Evolutionary conservation across 495 filamentous ascomycete genomes (phyloP).

Genomic region (Tuber borchii): DNA sequence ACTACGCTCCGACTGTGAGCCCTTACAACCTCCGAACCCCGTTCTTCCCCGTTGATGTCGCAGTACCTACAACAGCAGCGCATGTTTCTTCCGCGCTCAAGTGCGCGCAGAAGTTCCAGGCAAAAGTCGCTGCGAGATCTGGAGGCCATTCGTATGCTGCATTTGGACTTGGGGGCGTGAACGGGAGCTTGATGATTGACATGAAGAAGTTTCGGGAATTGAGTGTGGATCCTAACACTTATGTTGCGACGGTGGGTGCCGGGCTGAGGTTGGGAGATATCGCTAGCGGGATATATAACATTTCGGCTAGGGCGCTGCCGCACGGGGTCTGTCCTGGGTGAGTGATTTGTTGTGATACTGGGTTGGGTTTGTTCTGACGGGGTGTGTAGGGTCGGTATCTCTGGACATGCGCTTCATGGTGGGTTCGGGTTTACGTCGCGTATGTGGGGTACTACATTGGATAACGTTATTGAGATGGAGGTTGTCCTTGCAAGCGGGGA

Average conservation of each 20-base stretch:
- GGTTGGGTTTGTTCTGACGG: not conserved
- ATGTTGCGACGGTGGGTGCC: slow-evolving; percentile 59
- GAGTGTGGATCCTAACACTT: slow-evolving; percentile 50
- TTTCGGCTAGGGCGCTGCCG: slow-evolving; percentile 53
- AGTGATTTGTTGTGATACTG: slow-evolving; percentile 13
- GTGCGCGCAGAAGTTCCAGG: slow-evolving; percentile 22
- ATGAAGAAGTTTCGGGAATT: slow-evolving; percentile 50
- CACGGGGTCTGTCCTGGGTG: slow-evolving; percentile 37
- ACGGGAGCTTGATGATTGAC: slow-evolving; percentile 56
- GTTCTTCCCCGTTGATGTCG: slow-evolving; percentile 57
- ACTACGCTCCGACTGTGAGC: slow-evolving; percentile 17
- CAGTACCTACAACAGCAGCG: slow-evolving; percentile 51
- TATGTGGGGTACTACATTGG: slow-evolving; percentile 59
- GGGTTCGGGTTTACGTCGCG: slow-evolving; percentile 59
- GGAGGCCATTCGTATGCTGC: slow-evolving; percentile 71
- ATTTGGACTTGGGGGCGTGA: slow-evolving; percentile 49
- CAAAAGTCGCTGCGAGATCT: slow-evolving; percentile 60
- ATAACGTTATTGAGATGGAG: slow-evolving; percentile 55
- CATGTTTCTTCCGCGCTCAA: slow-evolving; percentile 32
- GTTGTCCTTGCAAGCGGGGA: slow-evolving; percentile 60
- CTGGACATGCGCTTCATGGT: slow-evolving; percentile 67
- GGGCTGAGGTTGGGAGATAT: slow-evolving; percentile 60
- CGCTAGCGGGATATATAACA: slow-evolving; percentile 52
- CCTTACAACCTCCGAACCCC: slow-evolving; percentile 60
- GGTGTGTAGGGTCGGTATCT: slow-evolving; percentile 55